Base-by-base conservation (phyloP, 2,329 filamentous ascomycete genomes). In the Epichloe bromicola region DNA sequence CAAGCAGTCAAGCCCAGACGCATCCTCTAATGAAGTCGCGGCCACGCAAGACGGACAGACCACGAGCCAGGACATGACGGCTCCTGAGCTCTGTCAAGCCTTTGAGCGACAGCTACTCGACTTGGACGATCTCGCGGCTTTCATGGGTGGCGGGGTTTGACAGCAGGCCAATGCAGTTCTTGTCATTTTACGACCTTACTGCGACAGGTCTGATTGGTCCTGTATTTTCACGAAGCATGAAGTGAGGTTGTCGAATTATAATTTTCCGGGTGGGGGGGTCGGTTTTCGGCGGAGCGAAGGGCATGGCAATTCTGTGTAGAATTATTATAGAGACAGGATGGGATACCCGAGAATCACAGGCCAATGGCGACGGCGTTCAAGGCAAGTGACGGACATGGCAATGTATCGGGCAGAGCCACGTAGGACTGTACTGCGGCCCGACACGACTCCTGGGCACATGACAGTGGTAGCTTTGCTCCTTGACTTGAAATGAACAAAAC, bases 101-200 rank as follows among this genome's bases (percentile, higher is more conserved):
- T 81, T 81, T 57, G 78, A 81, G 65, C 69, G 76, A 34, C 78
- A 81, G 62, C 69, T 81, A 1, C 67, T 81, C 11, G 78, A 81
- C 60, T 67, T 81, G 6, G 78, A 81, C 54, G 78, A 81, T 58
- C 70, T 81, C 11, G 78, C 78, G 34, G 78, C 78, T 3, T 80
- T 81, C 50, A 81, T 81, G 78, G 78, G 78, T 19, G 78, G 78
- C 19, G 78, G 78, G 53, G 78, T 81, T 55, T 81, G 45, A 53
- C 44, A 36, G 33, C n/a, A 15, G 15, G 26, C n/a, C 14, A 30
- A 43, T n/a, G 33, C 33, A 30, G 10, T 4, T 30, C 26, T 30
- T 30, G 26, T 3, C 26, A 11, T 30, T 30, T 4, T 10, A 2
- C 8, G 26, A 30, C 26, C 26, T 4, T 30, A 1, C 26, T 30